Base-by-base conservation (phyloP, 2,329 filamentous ascomycete species). In the Colletotrichum godetiae region DNA sequence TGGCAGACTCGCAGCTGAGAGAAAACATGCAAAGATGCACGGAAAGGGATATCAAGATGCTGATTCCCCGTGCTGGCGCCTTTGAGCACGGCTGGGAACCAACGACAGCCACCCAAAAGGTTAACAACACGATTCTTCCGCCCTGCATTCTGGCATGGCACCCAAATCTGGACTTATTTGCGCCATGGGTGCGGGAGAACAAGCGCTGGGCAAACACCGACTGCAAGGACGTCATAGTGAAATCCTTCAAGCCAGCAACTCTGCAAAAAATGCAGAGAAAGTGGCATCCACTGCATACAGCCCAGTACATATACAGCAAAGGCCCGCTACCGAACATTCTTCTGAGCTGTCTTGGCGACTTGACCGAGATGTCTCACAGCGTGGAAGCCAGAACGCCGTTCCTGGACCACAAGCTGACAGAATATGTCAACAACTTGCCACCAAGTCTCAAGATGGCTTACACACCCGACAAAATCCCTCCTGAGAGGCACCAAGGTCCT, bases 361-460 rank as follows among this genome's bases (percentile, higher is more conserved):
- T 79, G 6, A 77, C 76, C n/a, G 81, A 83, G 56, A 83, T 83
- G 81, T 80, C 79, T 2, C 78, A 83, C 64, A 79, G 79, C 67
- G 73, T 83, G 53, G 81, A 83, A 66, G 80, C 78, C 0, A 77
- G 81, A 4, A 77, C 78, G 15, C 81, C 82, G 0, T 83, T 82
- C 59, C 76, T 83, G 1, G 81, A 83, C 60, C 79, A 81, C 69
- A 74, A 76, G 7, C 55, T 81, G 10, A 75, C 76, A 19, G 79
- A 79, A 27, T 80, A 80, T 61, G 77, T 80, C 78, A 8, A 81
- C 11, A 46, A 58, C 2, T 1, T 69, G 0, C 67, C 67, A 0
- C 59, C 67, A 2, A 69, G 60, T 5, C 5, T 63, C 19, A 68
- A 68, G 58, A 55, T 68, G 59, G 66, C 66, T 1, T 68, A 68